A percentile compares a stretch with the other conserved stretches of the same genome.
Conservation (phyloP, 2,329 filamentous ascomycete genomes). For the Pseudogymnoascus sp. region DNA sequence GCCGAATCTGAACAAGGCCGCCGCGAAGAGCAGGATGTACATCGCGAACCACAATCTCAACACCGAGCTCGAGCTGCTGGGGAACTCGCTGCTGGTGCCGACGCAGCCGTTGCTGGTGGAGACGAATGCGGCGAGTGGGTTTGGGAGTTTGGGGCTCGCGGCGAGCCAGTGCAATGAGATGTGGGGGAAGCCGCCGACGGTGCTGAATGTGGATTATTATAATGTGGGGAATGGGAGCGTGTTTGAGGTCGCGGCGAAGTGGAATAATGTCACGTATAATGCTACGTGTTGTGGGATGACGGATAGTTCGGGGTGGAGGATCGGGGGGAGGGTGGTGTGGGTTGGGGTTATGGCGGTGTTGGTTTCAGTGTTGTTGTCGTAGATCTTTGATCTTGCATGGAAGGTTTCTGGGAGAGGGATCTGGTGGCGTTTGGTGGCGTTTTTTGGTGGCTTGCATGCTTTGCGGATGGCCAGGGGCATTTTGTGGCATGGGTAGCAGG, state of each 20-base stretch:
- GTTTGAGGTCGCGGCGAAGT: constrained; percentile 62
- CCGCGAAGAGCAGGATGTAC: constrained; percentile 59
- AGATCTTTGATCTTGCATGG: neutral
- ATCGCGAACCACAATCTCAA: constrained; percentile 91
- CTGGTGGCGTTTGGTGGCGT: constrained; percentile 1
- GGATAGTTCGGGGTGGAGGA: constrained; percentile 19
- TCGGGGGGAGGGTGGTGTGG: neutral
- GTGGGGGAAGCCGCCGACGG: constrained; percentile 66
- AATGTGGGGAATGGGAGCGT: constrained; percentile 62
- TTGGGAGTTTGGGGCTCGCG: constrained; percentile 57
- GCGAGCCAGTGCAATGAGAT: constrained; percentile 51
- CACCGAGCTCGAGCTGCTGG: constrained; percentile 60
- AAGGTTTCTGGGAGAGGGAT: neutral
- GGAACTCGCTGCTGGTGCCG: constrained; percentile 58
- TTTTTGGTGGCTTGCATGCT: constrained; percentile 3
- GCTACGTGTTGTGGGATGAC: constrained; percentile 48
- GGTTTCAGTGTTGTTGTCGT: neutral
- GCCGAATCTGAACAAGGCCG: constrained; percentile 48
- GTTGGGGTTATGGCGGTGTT: neutral
- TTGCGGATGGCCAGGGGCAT: neutral
- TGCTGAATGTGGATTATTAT: constrained; percentile 80
- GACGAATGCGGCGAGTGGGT: constrained; percentile 60
- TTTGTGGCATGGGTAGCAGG: no score
- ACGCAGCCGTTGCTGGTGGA: constrained; percentile 60
- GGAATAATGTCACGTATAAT: constrained; percentile 67